A percentile compares a stretch with the other conserved stretches of the same genome.
phyloP scores from a whole-genome alignment of 768 basidiomycete genomes.

The Macrocybe gigantea region DNA sequence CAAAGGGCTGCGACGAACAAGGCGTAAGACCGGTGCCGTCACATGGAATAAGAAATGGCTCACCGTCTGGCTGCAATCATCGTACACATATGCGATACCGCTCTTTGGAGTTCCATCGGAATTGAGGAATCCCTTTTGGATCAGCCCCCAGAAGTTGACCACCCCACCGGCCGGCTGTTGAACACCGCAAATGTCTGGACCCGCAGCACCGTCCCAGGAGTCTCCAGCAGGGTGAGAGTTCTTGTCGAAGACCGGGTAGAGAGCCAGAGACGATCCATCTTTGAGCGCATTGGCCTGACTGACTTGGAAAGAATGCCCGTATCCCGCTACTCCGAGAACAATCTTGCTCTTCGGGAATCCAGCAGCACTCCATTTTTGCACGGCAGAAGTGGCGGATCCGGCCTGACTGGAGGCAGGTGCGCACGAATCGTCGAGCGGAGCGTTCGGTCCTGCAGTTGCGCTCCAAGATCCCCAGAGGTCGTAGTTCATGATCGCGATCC shows the following conservation, averaged over 20 bases:
- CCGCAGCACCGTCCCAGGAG: constrained; percentile 31
- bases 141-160: constrained; percentile 62
- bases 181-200: too few relatives aligned
- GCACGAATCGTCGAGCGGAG: constrained; percentile 77
- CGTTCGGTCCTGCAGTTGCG: constrained; percentile 69
- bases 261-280: constrained; percentile 27
- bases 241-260: constrained; percentile 51
- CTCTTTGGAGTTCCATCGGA: constrained; percentile 38
- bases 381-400: constrained; percentile 70
- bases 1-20: constrained; percentile 30
- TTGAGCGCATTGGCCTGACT: constrained; percentile 33
- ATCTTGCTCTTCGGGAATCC: constrained; percentile 65
- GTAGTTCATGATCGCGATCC: constrained; percentile 58
- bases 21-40: background rate
- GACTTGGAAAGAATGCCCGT: constrained; percentile 73
- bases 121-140: constrained; percentile 49
- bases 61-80: constrained; percentile 71
- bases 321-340: constrained; percentile 76
- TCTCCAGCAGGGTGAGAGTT: constrained; percentile 45
- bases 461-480: constrained; percentile 61
- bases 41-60: constrained; percentile 13
- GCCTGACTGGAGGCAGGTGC: constrained; percentile 47
- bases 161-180: constrained; percentile 36
- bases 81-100: constrained; percentile 51
- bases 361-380: constrained; percentile 64